Base-by-base conservation (phyloP, 768 basidiomycete genomes). In the Mycena haematopus region DNA sequence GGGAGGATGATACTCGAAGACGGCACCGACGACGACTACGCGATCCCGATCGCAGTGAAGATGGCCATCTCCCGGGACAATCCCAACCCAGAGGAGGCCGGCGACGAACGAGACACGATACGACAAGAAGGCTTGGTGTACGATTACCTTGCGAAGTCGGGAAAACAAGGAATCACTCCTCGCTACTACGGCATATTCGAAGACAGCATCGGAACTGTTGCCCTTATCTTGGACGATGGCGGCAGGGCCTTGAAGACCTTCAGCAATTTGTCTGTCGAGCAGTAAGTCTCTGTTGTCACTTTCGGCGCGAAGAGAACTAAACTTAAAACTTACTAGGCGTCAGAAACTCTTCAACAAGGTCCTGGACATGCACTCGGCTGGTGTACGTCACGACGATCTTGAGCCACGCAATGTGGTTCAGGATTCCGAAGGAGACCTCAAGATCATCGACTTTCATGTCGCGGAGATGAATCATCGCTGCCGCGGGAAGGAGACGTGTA, bases 401-500 rank as follows among this genome's bases (percentile, higher is more conserved):
- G 53, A 17, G 5, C 58, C 52, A 15, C 52, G 60, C 6, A 66
- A 66, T 19, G 31, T 66, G 10, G 29, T 66, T 24, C 22, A 27
- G 38, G 61, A 62, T 38, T 19, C 45, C 15, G 52, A 36, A 14
- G 57, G 61, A 15, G 46, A 66, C 1, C 35, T 60, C 2, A 46
- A 13, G 24, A 66, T 66, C 61, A 60, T 66, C 19, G 65, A 66
- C 52, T 66, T 66, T 27, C 56, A 62, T 22, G 8, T 59, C 15
- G 60, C 65, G 38, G 13, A 52, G 11, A 27, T 52, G 33, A 15
- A 24, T 6, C 58, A 66, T 45, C n/a, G 50, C 17, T 66, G 65
- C 36, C 27, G 31, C 38, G 65, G 65, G 13, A n/a, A n/a, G n/a
- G 44, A 52, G 15, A 38, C 33, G 19, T 66, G 65, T 49, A 17